Percentiles rank a stretch among this genome's conserved stretches.
Evolutionary conservation across 2,329 filamentous ascomycete genomes (phyloP).

Genomic region (Oidium heveae): DNA sequence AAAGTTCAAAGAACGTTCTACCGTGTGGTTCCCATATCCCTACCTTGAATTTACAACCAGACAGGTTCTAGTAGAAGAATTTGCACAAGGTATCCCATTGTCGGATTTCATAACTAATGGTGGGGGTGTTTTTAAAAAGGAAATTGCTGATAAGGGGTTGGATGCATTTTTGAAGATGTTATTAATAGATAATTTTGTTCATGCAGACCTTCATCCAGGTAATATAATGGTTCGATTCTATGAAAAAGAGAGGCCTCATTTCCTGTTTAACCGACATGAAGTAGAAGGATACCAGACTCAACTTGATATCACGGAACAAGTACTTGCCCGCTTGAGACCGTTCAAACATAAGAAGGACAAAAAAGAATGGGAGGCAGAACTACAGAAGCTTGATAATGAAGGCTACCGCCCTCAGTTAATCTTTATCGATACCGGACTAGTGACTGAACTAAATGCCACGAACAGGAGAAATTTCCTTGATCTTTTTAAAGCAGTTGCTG

Average conservation of each 20-base stretch:
- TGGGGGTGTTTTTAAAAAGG: slow-evolving; percentile 74
- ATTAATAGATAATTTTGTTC: slow-evolving; percentile 89
- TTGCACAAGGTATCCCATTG: slow-evolving; percentile 78
- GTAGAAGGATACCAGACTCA: slow-evolving; percentile 20
- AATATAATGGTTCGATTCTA: slow-evolving; percentile 99
- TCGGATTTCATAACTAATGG: slow-evolving; percentile 78
- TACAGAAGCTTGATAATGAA: slow-evolving; percentile 56
- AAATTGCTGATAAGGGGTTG: slow-evolving; percentile 83
- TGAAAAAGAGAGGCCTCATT: slow-evolving; percentile 45
- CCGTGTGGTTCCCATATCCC: slow-evolving; percentile 90
- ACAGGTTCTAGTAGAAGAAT: slow-evolving; percentile 83
- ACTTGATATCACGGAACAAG: slow-evolving; percentile 65
- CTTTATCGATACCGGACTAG: slow-evolving; percentile 89
- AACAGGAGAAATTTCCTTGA: slow-evolving; percentile 86
- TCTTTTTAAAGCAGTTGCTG: slow-evolving; percentile 82
- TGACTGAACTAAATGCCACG: slow-evolving; percentile 69
- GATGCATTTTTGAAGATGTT: slow-evolving; percentile 95
- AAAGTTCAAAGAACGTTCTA: slow-evolving; percentile 71
- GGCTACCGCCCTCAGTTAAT: slow-evolving; percentile 85
- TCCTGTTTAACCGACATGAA: slow-evolving; percentile 22
- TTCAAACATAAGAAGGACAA: slow-evolving; percentile 35
- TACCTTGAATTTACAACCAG: slow-evolving; percentile 83
- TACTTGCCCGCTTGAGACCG: slow-evolving; percentile 56
- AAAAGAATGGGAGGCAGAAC: slow-evolving; percentile 45
- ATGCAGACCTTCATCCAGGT: slow-evolving; percentile 85